Percentiles rank a stretch among this genome's conserved stretches.
phyloP scores from a whole-genome alignment of 352 stramenopile species.

The Phytophthora boehmeriae region DNA sequence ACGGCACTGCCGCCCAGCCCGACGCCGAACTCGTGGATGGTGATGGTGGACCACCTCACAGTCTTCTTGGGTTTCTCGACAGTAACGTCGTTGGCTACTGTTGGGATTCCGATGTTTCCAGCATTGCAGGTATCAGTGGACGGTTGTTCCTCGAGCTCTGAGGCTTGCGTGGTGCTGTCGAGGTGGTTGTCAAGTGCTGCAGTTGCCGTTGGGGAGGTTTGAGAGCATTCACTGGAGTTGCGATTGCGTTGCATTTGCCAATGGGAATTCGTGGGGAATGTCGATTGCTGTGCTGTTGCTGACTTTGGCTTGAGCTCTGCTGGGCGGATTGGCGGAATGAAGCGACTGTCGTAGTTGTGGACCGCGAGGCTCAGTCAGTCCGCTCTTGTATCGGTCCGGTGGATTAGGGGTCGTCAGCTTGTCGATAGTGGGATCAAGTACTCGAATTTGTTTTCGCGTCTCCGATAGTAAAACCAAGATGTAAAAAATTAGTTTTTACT shows the following conservation, averaged over 20 bases:
- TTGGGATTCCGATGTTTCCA: neutral
- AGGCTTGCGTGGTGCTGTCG: too few relatives aligned
- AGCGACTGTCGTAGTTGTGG: neutral
- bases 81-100: neutral
- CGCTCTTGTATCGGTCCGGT: neutral
- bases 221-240: neutral
- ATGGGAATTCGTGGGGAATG: neutral
- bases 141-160: slow-evolving; percentile 2
- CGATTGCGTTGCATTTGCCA: neutral
- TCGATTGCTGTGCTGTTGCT: neutral
- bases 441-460: too few relatives aligned
- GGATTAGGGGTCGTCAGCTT: neutral
- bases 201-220: neutral
- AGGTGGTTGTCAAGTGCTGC: neutral
- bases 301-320: slow-evolving; percentile 1
- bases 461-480: too few relatives aligned
- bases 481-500: too few relatives aligned
- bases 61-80: slow-evolving; percentile 27
- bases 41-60: slow-evolving; percentile 49
- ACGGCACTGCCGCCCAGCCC: slow-evolving; percentile 60
- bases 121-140: neutral
- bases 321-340: neutral
- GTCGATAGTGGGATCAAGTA: too few relatives aligned
- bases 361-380: neutral
- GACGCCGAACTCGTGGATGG: slow-evolving; percentile 67